A percentile compares a stretch with the other conserved stretches of the same genome.
Conservation (phyloP, 768 basidiomycete species). For the Psilocybe subaeruginosa region DNA sequence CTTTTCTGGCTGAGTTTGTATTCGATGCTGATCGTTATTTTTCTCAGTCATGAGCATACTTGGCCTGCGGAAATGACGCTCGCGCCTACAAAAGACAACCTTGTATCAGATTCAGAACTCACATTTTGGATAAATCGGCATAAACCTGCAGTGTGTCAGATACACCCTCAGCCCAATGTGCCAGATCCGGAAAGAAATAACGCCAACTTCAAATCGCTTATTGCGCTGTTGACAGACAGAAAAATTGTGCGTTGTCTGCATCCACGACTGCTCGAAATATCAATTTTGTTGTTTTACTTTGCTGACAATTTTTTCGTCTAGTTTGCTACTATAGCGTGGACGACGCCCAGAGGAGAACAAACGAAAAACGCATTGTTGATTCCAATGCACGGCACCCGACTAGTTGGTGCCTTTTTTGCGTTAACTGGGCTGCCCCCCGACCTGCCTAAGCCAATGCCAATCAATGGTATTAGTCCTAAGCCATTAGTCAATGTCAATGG, state of each 20-base stretch:
- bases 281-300: background rate
- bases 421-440: slow-evolving; percentile 54
- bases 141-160: slow-evolving; percentile 43
- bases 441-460: slow-evolving; percentile 6
- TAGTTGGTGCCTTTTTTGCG: slow-evolving; percentile 56
- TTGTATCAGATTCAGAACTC: slow-evolving; percentile 42
- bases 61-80: slow-evolving; percentile 56
- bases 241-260: slow-evolving; percentile 42
- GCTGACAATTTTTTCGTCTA: slow-evolving; percentile 18
- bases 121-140: slow-evolving; percentile 50
- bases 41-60: slow-evolving; percentile 46
- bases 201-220: slow-evolving; percentile 41
- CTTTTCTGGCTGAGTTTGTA: background rate
- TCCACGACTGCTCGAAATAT: too few relatives aligned
- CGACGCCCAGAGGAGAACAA: slow-evolving; percentile 40
- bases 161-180: slow-evolving; percentile 33
- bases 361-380: slow-evolving; percentile 54
- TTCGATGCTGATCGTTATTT: background rate
- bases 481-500: slow-evolving; percentile 2
- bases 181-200: slow-evolving; percentile 45
- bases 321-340: slow-evolving; percentile 60
- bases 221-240: slow-evolving; percentile 42
- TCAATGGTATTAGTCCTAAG: background rate
- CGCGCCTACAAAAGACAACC: slow-evolving; percentile 40
- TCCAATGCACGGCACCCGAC: slow-evolving; percentile 27